Evolutionary conservation across 176 grass and related monocot genomes (phyloP).

Genomic region (Carex myosuroides): DNA sequence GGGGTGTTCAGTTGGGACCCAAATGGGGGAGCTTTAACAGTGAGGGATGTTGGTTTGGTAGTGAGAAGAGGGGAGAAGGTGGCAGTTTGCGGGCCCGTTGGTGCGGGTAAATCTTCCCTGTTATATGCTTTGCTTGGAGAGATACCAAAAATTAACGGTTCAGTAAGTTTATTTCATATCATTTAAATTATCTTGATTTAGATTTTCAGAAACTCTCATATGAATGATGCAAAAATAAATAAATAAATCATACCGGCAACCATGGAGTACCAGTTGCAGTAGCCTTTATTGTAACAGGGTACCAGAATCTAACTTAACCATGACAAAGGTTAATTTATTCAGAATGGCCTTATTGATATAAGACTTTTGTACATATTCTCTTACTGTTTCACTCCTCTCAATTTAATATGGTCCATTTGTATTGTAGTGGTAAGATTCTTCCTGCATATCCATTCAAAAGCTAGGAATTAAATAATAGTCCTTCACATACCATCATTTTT

Average conservation of each 20-base stretch:
- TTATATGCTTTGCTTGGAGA: conserved; percentile 75
- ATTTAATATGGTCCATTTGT: background rate
- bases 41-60: conserved; percentile 47
- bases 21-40: conserved; percentile 30
- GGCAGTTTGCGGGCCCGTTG: conserved; percentile 72
- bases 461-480: background rate
- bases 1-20: conserved; percentile 60
- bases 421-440: background rate
- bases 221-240: background rate
- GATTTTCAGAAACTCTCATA: background rate
- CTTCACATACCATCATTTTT: background rate
- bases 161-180: conserved; percentile 39
- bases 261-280: background rate
- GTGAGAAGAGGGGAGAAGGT: conserved; percentile 57
- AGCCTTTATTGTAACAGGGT: background rate
- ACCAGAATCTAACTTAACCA: background rate
- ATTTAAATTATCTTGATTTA: conserved; percentile 9
- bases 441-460: background rate
- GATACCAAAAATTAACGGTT: conserved; percentile 68
- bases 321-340: background rate
- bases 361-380: background rate
- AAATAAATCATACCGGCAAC: background rate
- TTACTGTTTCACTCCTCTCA: background rate
- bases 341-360: background rate
- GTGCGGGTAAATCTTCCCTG: conserved; percentile 83